Base-by-base conservation (phyloP, 2,329 filamentous ascomycete genomes). In the Epichloe baconii region DNA sequence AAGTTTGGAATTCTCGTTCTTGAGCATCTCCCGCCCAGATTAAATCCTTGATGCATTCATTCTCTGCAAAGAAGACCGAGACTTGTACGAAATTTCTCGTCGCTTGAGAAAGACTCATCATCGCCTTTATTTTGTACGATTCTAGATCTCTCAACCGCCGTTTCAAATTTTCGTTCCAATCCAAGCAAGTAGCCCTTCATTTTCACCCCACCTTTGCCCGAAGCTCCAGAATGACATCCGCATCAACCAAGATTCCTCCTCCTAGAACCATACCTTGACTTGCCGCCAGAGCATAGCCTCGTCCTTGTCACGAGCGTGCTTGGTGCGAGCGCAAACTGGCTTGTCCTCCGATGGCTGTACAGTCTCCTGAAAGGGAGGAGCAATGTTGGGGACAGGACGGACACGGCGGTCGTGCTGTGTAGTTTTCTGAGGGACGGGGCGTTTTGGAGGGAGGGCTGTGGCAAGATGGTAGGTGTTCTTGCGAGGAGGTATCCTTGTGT, bases 371-470 rank as follows among this genome's bases (percentile, higher is more conserved):
- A 51, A 46, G n/a, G 37, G 44, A 17, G 52, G 42, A 21, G 37
- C 56, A 62, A 31, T 11, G 26, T 31, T 1, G 26, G 26, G 26
- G 26, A 4, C 10, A 57, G 3, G 60, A 62, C 55, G 59, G 60
- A 36, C 56, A 52, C 40, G 38, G 75, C 71, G 47, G 77, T 96
- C 1, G 73, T 95, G 3, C 72, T 96, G 3, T 81, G 93, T 52
- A 94, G 86, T 69, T 95, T 93, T 68, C 70, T 95, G 67, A 77
- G 87, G 54, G 85, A 91, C 59, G 78, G 77, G 56, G 71, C 77
- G 1, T 94, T 95, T 63, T 96, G 89, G 88, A 81, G 73, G 55
- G 78, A 83, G 3, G 83, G 86, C 47, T 77, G 76, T 2, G 76
- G 79, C 49, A 83, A 83, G 65, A 66, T 88, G 61, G 85, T 87